Percentiles rank a stretch among this genome's conserved stretches.
Evolutionary conservation across 108 stramenopile species (phyloP).

Genomic region (Asterionellopsis glacialis): DNA sequence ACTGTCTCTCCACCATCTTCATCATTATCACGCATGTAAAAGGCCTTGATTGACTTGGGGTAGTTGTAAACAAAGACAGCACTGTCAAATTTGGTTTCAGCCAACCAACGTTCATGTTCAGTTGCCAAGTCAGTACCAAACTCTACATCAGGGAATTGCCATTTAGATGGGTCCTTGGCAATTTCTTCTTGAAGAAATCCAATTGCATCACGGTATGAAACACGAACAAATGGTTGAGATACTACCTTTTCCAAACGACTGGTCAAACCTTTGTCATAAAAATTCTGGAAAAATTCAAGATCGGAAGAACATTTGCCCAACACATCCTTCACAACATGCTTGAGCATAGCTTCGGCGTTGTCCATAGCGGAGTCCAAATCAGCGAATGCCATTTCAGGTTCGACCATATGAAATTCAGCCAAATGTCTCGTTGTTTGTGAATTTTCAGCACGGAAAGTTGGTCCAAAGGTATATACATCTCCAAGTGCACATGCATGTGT

Average conservation of each 20-base stretch:
- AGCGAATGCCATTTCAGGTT: slow-evolving; percentile 99
- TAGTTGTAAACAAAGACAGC: slow-evolving; percentile 98
- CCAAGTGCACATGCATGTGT: slow-evolving; percentile 96
- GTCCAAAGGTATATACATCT: slow-evolving; percentile 99
- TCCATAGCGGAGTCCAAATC: slow-evolving; percentile 92
- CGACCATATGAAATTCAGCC: slow-evolving; percentile 97
- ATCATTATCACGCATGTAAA: slow-evolving; percentile 99
- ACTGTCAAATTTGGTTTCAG: slow-evolving; percentile 87
- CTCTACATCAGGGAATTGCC: slow-evolving; percentile 95
- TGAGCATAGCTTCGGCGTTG: slow-evolving; percentile 95
- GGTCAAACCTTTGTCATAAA: slow-evolving; percentile 87
- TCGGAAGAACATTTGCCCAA: slow-evolving; percentile 85
- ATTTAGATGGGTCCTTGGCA: slow-evolving; percentile 91
- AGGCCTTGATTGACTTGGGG: slow-evolving; percentile 96
- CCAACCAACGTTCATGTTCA: slow-evolving; percentile 97
- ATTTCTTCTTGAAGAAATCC: slow-evolving; percentile 89
- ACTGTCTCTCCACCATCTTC: slow-evolving; percentile 95
- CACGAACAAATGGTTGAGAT: slow-evolving; percentile 74
- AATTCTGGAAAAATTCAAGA: slow-evolving; percentile 87
- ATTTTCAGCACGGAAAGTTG: slow-evolving; percentile 99
- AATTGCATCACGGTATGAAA: slow-evolving; percentile 92
- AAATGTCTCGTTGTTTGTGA: slow-evolving; percentile 96
- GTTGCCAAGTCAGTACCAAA: slow-evolving; percentile 97
- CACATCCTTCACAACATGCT: slow-evolving; percentile 74
- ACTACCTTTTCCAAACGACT: slow-evolving; percentile 74